Evolutionary conservation across 116 monocot species (phyloP).

Genomic region (Dioscorea cayenensis): DNA sequence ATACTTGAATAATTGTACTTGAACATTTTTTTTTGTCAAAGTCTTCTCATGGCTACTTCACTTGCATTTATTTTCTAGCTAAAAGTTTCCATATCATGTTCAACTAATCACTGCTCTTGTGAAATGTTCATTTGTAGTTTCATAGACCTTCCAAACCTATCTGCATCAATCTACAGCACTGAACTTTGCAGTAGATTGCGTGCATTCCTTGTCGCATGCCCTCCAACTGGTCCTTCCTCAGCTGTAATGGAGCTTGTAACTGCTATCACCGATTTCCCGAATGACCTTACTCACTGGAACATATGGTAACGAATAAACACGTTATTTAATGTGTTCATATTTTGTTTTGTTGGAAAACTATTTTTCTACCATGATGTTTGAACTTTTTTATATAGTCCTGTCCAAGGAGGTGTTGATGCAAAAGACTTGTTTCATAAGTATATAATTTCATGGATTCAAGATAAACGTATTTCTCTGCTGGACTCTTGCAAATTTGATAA

Average conservation of each 20-base stretch:
- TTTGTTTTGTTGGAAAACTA: neutral
- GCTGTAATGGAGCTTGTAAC: constrained; percentile 73
- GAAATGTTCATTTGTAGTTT: constrained; percentile 31
- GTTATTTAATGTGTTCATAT: neutral
- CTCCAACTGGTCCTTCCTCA: constrained; percentile 59
- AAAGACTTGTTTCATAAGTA: constrained; percentile 84
- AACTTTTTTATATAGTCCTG: constrained; percentile 26
- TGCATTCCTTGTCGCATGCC: constrained; percentile 71
- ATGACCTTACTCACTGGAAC: constrained; percentile 75
- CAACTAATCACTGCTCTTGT: too few species aligned
- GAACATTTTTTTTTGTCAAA: too few species aligned
- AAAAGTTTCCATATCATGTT: too few species aligned
- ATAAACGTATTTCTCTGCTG: constrained; percentile 60
- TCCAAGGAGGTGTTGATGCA: constrained; percentile 74
- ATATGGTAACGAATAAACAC: constrained; percentile 31
- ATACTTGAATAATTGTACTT: too few species aligned
- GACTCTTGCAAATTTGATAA: constrained; percentile 79
- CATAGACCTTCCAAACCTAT: constrained; percentile 74
- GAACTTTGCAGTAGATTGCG: constrained; percentile 70
- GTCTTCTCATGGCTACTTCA: too few species aligned
- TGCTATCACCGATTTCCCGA: constrained; percentile 75
- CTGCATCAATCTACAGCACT: constrained; percentile 65
- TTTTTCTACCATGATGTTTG: neutral
- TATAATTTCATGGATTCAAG: constrained; percentile 78
- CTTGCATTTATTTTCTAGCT: too few species aligned